Evolutionary conservation across 176 grass and related monocot species (phyloP), one percentile per base, ranked within the genome.

Genomic region (Areca catechu): DNA sequence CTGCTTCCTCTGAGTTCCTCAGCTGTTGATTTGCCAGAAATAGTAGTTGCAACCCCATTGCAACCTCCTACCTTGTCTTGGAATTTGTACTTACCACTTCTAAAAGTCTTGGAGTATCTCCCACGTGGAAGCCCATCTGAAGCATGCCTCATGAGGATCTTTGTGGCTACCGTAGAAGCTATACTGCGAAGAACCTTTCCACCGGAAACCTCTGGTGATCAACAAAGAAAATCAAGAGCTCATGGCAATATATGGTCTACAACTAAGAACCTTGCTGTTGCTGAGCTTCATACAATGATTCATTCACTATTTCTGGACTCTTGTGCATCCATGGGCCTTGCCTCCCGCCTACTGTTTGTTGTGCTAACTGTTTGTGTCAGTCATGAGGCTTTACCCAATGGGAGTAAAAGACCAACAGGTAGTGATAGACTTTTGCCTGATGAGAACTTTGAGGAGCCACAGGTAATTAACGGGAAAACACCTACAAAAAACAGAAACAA

Each of bases 91-190:
- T 76, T 98, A 20, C 93, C 93, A 63, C 71, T 98, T 70, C 71
- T 98, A 37, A 98, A 98, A 77, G 84, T 98, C 3, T 79, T 97
- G 4, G 92, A 98, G 73, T 98, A 92, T 72, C 78, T 98, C 68
- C 93, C 93, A 52, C 83, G 84, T 22, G 93, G 93, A 77, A 98
- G 93, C 68, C 93, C 93, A 53, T 91, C 93, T 60, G 93, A 97
- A 85, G 93, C 93, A 49, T 97, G 86, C 58, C 80, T 97, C 53
- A 85, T 98, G 84, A 98, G 93, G 71, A 98, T 98, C 56, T 98
- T 98, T 82, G 93, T 98, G 69, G 93, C 93, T 30, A 92, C 93
- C 5, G 93, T 98, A 52, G 93, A 98, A 88, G 88, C 93, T 73
- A 85, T 98, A 77, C 87, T 98, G 17, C 82, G 81, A 58, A 90